Percentiles rank a stretch among this genome's conserved stretches.
These are phyloP conservation scores for Megacollybia marginata DNA, from an alignment of 768 basidiomycete genomes.

Conservation along the genomic window DNA sequence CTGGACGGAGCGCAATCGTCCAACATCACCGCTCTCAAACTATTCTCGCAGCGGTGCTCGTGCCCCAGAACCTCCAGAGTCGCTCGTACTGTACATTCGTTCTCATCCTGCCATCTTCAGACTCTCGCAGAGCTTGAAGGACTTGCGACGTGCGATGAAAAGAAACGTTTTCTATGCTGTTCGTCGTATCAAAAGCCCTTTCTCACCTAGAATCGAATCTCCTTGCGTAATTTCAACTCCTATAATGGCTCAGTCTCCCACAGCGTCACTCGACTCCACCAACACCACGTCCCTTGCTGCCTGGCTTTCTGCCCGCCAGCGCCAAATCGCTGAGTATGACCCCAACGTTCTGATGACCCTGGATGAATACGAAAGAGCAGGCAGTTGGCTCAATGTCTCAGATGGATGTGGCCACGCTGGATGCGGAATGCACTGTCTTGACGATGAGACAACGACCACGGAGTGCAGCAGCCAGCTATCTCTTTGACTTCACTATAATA, in stretches of 20 bases:
- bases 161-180: slow-evolving; percentile 18
- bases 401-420: slow-evolving; percentile 8
- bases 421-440: slow-evolving; percentile 2
- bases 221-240: not conserved
- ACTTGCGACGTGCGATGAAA: slow-evolving; percentile 17
- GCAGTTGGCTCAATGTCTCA: slow-evolving; percentile 35
- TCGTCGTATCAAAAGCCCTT: slow-evolving; percentile 12
- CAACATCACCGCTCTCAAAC: slow-evolving; percentile 20
- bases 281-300: slow-evolving; percentile 22
- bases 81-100: slow-evolving; percentile 1
- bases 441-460: not conserved
- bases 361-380: slow-evolving; percentile 39
- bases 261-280: slow-evolving; percentile 23
- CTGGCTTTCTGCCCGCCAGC: slow-evolving; percentile 34
- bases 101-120: slow-evolving; percentile 12
- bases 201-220: not conserved
- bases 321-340: slow-evolving; percentile 17
- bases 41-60: slow-evolving; percentile 30
- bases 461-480: slow-evolving; percentile 1
- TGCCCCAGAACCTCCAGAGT: slow-evolving; percentile 27
- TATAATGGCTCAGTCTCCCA: slow-evolving; percentile 3
- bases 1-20: slow-evolving; percentile 35
- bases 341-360: slow-evolving; percentile 27
- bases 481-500: no score
- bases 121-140: slow-evolving; percentile 25